These are phyloP conservation scores for Candida insectalens DNA, from an alignment of 805 yeast genomes.

Conservation along the genomic window DNA sequence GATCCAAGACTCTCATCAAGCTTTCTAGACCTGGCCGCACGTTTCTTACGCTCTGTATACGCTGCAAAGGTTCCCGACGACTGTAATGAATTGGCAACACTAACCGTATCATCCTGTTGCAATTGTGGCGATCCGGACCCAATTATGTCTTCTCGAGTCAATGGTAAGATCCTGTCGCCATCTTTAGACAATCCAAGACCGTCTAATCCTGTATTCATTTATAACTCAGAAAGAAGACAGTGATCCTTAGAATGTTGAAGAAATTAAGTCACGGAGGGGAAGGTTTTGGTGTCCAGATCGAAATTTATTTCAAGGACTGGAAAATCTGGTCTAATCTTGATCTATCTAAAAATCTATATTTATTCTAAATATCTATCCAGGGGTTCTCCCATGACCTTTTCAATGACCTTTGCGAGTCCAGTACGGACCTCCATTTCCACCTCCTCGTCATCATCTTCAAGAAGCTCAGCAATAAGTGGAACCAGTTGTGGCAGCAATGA, in stretches of 20 bases:
- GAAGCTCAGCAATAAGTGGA: slow-evolving; percentile 88
- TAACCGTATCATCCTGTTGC: slow-evolving; percentile 2
- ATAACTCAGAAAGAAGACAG: no score
- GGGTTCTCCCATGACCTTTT: slow-evolving; percentile 89
- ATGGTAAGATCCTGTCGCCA: slow-evolving; percentile 6
- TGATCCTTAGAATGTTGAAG: no score
- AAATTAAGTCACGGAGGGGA: no score
- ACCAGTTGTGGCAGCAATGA: slow-evolving; percentile 85
- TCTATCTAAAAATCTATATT: no score
- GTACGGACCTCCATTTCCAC: slow-evolving; percentile 88
- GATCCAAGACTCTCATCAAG: slow-evolving; percentile 8
- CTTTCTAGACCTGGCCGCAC: slow-evolving; percentile 2
- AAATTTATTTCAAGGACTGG: no score
- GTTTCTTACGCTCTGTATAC: slow-evolving; percentile 7
- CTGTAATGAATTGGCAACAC: slow-evolving; percentile 6
- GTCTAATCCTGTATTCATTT: no score
- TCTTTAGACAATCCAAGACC: no score
- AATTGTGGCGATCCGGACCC: slow-evolving; percentile 1
- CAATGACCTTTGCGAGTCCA: slow-evolving; percentile 85
- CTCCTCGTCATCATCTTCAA: slow-evolving; percentile 92
- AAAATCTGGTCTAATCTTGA: no score
- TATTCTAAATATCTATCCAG: slow-evolving; percentile 65
- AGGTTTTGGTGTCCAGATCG: no score
- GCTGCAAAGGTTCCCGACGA: slow-evolving; percentile 7
- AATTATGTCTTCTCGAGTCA: slow-evolving; percentile 12